phyloP scores from a whole-genome alignment of 2,329 filamentous ascomycete species.

The Epichloe glyceriae region DNA sequence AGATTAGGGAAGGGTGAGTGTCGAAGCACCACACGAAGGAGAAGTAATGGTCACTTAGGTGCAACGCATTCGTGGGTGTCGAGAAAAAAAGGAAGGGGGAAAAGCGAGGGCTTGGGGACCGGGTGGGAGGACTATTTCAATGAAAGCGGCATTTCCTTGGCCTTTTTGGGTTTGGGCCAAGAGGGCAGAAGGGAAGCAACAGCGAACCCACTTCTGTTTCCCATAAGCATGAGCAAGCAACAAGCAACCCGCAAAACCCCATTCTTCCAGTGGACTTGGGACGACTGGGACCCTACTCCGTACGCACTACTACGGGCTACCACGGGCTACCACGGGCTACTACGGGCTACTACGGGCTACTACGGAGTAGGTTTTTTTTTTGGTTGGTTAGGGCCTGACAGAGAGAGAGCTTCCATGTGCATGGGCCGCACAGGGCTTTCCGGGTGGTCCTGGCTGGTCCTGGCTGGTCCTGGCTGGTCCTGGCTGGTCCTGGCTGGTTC shows the following conservation, averaged over 20 bases:
- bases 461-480: background rate
- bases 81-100: constrained; percentile 21
- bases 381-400: too few relatives aligned
- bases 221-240: constrained; percentile 2
- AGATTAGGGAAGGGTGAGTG: constrained; percentile 13
- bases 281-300: too few relatives aligned
- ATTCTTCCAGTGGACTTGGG: background rate
- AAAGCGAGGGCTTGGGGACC: constrained; percentile 10
- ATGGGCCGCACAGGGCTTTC: background rate
- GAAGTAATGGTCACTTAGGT: constrained; percentile 29
- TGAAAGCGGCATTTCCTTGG: constrained; percentile 11
- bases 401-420: too few relatives aligned
- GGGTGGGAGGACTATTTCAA: constrained; percentile 29
- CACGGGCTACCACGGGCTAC: too few relatives aligned
- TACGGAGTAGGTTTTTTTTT: too few relatives aligned
- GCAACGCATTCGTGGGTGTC: constrained; percentile 37
- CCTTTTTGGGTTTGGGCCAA: background rate
- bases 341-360: too few relatives aligned
- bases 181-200: background rate
- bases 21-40: constrained; percentile 34
- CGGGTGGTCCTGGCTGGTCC: background rate
- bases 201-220: constrained; percentile 8
- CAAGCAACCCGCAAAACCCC: background rate
- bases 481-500: too few relatives aligned
- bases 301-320: too few relatives aligned